Base-by-base conservation (phyloP, 148 eudicot genomes). In the Diospyros kaki region DNA sequence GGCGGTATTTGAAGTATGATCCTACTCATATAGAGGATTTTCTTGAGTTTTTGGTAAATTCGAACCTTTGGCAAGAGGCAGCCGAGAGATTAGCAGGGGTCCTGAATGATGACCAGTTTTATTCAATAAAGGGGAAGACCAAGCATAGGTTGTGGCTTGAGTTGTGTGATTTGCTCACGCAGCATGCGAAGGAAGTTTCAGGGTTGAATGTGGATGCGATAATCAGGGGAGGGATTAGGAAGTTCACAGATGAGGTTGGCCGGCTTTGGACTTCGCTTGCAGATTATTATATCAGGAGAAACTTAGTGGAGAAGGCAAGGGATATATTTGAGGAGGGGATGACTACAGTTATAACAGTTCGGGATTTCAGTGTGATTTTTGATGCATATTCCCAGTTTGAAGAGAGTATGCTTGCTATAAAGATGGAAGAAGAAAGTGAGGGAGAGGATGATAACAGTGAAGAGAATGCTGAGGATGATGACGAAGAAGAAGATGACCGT, bases 171-270 rank as follows among this genome's bases (percentile, higher is more conserved):
- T 81, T 95, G 91, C 80, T 95, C 80, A 91, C 97, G 0, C 89
- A 89, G 74, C 97, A 95, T 68, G 99, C 99, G 0, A 80, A 70
- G 6, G 91, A 88, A 82, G 91, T 95, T 0, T 81, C 87, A 0
- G 99, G 97, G 75, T 82, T 95, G 88, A 95, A 95, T 79, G 99
- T 95, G 73, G 97, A 95, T 82, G 97, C 96, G 1, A 89, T 95
- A 58, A 93, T 95, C 71, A 79, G 97, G 71, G 97, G 97, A 52
- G 98, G 98, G 76, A 94, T 94, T 83, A 83, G 87, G 88, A 93
- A 93, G 91, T 95, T 93, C 64, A 93, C 94, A 11, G 99, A 95
- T 78, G 97, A 95, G 86, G 99, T 95, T 3, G 99, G 99, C 6
- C 42, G 97, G 81, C 74, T 95, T 78, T 95, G 99, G 99, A 93